Percentiles rank a stretch among this genome's conserved stretches.
phyloP scores from a whole-genome alignment of 805 yeast genomes.

The Wickerhamiella vanderwaltii region DNA sequence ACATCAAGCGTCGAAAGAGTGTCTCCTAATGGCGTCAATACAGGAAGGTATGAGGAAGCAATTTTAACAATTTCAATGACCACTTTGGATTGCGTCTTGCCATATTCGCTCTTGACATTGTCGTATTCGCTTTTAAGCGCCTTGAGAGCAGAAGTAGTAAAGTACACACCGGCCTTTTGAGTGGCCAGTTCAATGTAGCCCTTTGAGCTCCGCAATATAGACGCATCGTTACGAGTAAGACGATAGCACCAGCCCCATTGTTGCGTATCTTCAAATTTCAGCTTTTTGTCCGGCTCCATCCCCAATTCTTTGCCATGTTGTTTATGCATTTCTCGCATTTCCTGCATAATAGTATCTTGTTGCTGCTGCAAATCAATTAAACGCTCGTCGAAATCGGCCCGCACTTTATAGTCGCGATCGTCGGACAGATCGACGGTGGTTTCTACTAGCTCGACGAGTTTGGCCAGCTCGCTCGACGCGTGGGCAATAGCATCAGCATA shows the following conservation, averaged over 20 bases:
- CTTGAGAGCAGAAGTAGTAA: slow-evolving; percentile 59
- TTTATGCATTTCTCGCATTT: slow-evolving; percentile 35
- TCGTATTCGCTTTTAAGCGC: slow-evolving; percentile 47
- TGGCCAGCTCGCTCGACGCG: slow-evolving; percentile 41
- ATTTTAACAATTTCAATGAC: slow-evolving; percentile 75
- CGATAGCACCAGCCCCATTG: slow-evolving; percentile 92
- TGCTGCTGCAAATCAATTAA: slow-evolving; percentile 47
- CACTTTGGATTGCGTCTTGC: slow-evolving; percentile 59
- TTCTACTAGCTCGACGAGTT: slow-evolving; percentile 76
- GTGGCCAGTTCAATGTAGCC: slow-evolving; percentile 73
- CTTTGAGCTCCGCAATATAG: slow-evolving; percentile 50
- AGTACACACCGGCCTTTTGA: slow-evolving; percentile 88
- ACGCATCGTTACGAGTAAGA: slow-evolving; percentile 77
- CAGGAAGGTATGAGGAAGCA: slow-evolving; percentile 68
- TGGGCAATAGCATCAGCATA: slow-evolving; percentile 32
- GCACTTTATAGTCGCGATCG: slow-evolving; percentile 70
- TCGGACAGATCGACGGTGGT: slow-evolving; percentile 82
- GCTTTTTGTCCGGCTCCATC: slow-evolving; percentile 75
- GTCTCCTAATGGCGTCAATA: slow-evolving; percentile 54
- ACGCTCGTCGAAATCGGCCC: slow-evolving; percentile 79
- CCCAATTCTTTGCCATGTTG: slow-evolving; percentile 57
- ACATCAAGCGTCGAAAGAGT: slow-evolving; percentile 71
- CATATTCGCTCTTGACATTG: slow-evolving; percentile 53
- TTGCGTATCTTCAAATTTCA: slow-evolving; percentile 78
- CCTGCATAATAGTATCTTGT: slow-evolving; percentile 26